Evolutionary conservation across 305 asterid species (phyloP).

Genomic region (Plantago lanceolata): DNA sequence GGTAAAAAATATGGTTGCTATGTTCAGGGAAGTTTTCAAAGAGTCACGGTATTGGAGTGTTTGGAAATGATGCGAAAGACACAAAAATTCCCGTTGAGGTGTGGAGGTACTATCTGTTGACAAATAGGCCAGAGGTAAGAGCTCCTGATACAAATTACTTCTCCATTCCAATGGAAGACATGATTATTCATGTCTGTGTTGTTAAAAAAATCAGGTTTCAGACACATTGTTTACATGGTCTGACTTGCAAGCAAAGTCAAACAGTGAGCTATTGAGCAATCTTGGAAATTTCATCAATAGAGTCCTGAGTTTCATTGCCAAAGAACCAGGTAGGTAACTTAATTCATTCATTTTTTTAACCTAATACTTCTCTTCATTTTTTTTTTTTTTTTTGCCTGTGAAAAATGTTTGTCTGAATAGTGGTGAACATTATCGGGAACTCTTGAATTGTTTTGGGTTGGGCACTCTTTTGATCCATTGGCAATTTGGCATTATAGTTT

Average conservation of each 20-base stretch:
- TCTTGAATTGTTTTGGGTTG: background rate
- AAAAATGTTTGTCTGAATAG: background rate
- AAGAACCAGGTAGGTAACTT: slow-evolving; percentile 60
- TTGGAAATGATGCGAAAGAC: slow-evolving; percentile 89
- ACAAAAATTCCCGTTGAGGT: slow-evolving; percentile 88
- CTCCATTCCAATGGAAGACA: background rate
- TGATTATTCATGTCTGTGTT: slow-evolving; percentile 21
- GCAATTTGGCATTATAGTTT: no score
- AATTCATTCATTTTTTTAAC: slow-evolving; percentile 11
- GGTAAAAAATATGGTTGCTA: slow-evolving; percentile 3
- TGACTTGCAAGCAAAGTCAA: slow-evolving; percentile 83
- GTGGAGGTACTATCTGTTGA: slow-evolving; percentile 92
- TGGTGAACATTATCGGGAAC: background rate
- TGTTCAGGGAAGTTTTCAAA: slow-evolving; percentile 82
- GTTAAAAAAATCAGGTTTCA: slow-evolving; percentile 48
- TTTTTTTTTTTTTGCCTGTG: slow-evolving; percentile 4
- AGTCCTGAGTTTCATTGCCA: slow-evolving; percentile 82
- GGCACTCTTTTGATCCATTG: background rate
- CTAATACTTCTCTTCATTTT: slow-evolving; percentile 10
- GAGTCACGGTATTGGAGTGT: slow-evolving; percentile 88
- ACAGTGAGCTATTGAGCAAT: slow-evolving; percentile 70
- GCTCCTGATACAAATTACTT: slow-evolving; percentile 3
- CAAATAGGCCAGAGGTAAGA: slow-evolving; percentile 89
- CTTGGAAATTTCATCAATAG: slow-evolving; percentile 84
- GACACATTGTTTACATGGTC: slow-evolving; percentile 83